Percentiles rank a stretch among this genome's conserved stretches.
Evolutionary conservation across 495 filamentous ascomycete genomes (phyloP).

Genomic region (Pyronema domesticum): DNA sequence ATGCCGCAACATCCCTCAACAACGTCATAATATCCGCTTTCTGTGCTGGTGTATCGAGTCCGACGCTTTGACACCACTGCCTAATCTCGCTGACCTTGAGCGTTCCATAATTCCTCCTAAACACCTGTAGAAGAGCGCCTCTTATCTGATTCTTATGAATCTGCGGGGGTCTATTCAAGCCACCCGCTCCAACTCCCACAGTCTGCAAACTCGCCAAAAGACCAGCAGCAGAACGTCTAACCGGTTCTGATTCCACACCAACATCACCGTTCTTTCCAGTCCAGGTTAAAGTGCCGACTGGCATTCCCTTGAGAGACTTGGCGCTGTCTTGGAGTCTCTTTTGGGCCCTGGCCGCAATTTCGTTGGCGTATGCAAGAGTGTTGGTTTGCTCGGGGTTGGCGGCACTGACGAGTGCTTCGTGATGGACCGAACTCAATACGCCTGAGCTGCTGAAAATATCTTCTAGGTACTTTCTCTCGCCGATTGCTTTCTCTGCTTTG

Average conservation of each 20-base stretch:
- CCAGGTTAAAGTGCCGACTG: conserved; percentile 82
- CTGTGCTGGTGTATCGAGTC: conserved; percentile 8
- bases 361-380: conserved; percentile 63
- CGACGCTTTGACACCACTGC: conserved; percentile 14
- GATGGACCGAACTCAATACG: conserved; percentile 69
- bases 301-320: conserved; percentile 48
- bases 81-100: conserved; percentile 4
- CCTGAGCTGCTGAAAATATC: conserved; percentile 70
- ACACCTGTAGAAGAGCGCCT: not conserved
- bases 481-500: conserved; percentile 11
- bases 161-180: not conserved
- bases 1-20: conserved; percentile 16
- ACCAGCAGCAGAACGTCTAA: conserved; percentile 3
- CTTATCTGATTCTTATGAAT: not conserved
- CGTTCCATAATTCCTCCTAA: conserved; percentile 2
- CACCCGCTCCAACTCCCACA: conserved; percentile 21
- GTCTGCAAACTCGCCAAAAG: conserved; percentile 18
- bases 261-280: conserved; percentile 65
- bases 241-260: conserved; percentile 28
- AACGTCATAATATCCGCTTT: conserved; percentile 12
- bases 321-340: conserved; percentile 52
- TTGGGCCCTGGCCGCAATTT: conserved; percentile 60
- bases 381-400: conserved; percentile 52
- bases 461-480: conserved; percentile 57
- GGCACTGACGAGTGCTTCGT: conserved; percentile 64